A percentile compares a stretch with the other conserved stretches of the same genome.
These are phyloP conservation scores for Mucor lusitanicus DNA, from an alignment of 371 early-diverging fungal species.

Conservation along the genomic window DNA sequence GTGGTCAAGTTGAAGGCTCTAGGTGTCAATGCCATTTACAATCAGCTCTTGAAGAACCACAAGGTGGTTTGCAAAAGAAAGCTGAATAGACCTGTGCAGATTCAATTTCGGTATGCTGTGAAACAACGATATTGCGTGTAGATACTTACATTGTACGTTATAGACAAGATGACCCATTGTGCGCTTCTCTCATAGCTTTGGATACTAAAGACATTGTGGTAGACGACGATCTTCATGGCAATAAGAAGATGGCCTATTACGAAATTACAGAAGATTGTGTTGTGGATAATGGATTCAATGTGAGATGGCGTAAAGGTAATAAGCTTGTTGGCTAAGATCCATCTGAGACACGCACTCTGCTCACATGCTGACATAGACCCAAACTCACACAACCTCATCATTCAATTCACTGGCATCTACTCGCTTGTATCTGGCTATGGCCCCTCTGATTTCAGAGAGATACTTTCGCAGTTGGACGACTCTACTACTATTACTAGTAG, in stretches of 20 bases:
- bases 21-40: neutral
- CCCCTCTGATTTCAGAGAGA: constrained; percentile 21
- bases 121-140: neutral
- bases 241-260: constrained; percentile 8
- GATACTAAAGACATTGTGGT: constrained; percentile 11
- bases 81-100: constrained; percentile 15
- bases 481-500: too few species aligned
- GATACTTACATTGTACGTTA: neutral
- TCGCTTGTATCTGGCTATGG: constrained; percentile 12
- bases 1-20: constrained; percentile 3
- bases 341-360: too few species aligned
- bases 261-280: constrained; percentile 28
- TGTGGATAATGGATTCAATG: constrained; percentile 32
- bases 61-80: constrained; percentile 5
- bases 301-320: constrained; percentile 32
- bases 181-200: constrained; percentile 10
- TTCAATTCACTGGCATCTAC: constrained; percentile 21
- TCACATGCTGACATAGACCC: neutral
- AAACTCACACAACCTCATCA: neutral
- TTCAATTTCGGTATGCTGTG: constrained; percentile 6
- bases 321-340: neutral
- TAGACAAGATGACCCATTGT: constrained; percentile 24
- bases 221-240: constrained; percentile 19
- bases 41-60: neutral
- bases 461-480: neutral